Conservation (phyloP, 441 rosid species). For the Mallotus repandus region DNA sequence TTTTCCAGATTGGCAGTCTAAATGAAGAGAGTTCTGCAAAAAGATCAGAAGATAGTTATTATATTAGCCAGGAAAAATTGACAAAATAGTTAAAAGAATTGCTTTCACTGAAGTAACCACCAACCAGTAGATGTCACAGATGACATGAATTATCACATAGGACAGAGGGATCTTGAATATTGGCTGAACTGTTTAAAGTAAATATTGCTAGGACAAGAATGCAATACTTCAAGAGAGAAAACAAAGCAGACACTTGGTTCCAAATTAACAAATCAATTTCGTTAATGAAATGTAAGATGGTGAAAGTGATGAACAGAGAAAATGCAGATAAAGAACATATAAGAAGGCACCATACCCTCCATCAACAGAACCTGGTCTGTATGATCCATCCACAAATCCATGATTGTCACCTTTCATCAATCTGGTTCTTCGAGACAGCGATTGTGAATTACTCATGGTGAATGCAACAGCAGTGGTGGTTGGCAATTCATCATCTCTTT, state of each 20-base stretch:
- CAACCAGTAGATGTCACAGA: background rate
- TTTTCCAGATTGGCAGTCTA: background rate
- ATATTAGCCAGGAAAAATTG: background rate
- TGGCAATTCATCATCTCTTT: conserved; percentile 86
- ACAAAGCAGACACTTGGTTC: background rate
- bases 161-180: background rate
- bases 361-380: conserved; percentile 62
- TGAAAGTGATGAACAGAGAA: background rate
- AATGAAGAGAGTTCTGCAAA: background rate
- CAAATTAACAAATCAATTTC: background rate
- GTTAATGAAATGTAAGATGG: conserved; percentile 4
- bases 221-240: background rate
- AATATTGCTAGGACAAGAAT: background rate
- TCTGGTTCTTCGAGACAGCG: conserved; percentile 92
- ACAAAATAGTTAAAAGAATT: background rate
- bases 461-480: conserved; percentile 74
- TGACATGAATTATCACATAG: background rate
- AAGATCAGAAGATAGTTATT: background rate
- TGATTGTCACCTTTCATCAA: conserved; percentile 71
- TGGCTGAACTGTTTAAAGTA: background rate
- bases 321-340: conserved; percentile 3
- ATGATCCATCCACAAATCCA: conserved; percentile 68
- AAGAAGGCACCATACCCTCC: conserved; percentile 56
- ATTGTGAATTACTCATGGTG: conserved; percentile 64
- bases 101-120: background rate